Conservation (phyloP, 139 green algal species). For the Picocystis salinarum region DNA sequence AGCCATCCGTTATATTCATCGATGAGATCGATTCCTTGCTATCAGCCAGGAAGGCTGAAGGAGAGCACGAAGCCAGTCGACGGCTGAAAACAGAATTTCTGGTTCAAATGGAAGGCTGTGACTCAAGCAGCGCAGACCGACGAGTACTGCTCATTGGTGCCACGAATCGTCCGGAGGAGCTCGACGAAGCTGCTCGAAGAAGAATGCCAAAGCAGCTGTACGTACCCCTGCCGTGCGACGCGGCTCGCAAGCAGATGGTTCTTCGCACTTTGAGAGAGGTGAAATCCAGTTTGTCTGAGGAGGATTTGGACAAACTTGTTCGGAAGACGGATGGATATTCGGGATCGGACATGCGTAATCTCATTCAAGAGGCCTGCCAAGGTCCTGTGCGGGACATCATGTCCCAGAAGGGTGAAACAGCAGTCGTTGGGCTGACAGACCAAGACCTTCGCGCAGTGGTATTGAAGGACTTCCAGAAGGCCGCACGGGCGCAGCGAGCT, state of each 20-base stretch:
- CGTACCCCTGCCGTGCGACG: conserved; percentile 75
- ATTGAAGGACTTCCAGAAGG: conserved; percentile 52
- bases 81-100: conserved; percentile 96
- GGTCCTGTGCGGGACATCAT: conserved; percentile 51
- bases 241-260: conserved; percentile 41
- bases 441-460: conserved; percentile 45
- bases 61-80: conserved; percentile 85
- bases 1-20: conserved; percentile 96
- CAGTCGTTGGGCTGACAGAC: conserved; percentile 22
- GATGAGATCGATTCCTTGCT: conserved; percentile 97
- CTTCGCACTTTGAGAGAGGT: conserved; percentile 8
- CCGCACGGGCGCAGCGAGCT: conserved; percentile 37
- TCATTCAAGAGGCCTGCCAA: conserved; percentile 84
- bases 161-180: conserved; percentile 91
- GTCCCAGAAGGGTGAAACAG: conserved; percentile 1
- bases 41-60: conserved; percentile 50
- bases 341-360: conserved; percentile 75
- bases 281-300: conserved; percentile 17
- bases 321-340: conserved; percentile 51
- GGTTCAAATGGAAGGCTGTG: conserved; percentile 82
- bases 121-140: conserved; percentile 9
- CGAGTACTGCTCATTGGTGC: conserved; percentile 77
- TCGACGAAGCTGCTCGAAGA: conserved; percentile 84
- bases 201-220: conserved; percentile 98
- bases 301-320: conserved; percentile 56